Conservation (phyloP, 306 rosid genomes). For the Cicer yamashitae region DNA sequence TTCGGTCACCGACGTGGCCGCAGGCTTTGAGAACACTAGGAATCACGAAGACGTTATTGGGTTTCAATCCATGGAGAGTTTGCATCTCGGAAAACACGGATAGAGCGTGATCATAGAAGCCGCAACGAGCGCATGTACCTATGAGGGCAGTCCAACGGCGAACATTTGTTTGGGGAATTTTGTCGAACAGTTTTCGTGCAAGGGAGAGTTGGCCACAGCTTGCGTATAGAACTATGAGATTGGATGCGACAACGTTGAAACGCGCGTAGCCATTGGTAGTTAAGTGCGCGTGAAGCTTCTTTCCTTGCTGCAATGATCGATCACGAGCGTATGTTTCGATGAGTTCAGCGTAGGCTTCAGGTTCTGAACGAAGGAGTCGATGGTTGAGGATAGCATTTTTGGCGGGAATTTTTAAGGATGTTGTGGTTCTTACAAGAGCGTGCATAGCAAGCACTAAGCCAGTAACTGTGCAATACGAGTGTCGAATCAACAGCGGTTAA, state of each 20-base stretch:
- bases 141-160: slow-evolving; percentile 73
- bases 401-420: not conserved
- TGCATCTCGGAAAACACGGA: slow-evolving; percentile 64
- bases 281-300: slow-evolving; percentile 77
- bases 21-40: slow-evolving; percentile 92
- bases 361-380: slow-evolving; percentile 48
- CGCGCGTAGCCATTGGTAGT: slow-evolving; percentile 59
- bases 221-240: slow-evolving; percentile 60
- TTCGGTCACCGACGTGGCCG: slow-evolving; percentile 59
- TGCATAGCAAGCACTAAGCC: slow-evolving; percentile 25
- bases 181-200: slow-evolving; percentile 75
- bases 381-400: slow-evolving; percentile 37
- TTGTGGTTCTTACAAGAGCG: slow-evolving; percentile 28
- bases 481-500: not conserved
- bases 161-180: slow-evolving; percentile 68
- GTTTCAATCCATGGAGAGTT: slow-evolving; percentile 44
- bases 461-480: not conserved
- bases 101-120: slow-evolving; percentile 61
- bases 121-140: slow-evolving; percentile 69
- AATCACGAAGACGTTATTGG: slow-evolving; percentile 54
- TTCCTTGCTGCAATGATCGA: slow-evolving; percentile 58
- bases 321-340: slow-evolving; percentile 53
- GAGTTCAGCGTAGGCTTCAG: slow-evolving; percentile 53
- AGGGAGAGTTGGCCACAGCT: slow-evolving; percentile 57
- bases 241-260: slow-evolving; percentile 62